Conservation (phyloP, 2,329 filamentous ascomycete species). For the Xylariales sp. region DNA sequence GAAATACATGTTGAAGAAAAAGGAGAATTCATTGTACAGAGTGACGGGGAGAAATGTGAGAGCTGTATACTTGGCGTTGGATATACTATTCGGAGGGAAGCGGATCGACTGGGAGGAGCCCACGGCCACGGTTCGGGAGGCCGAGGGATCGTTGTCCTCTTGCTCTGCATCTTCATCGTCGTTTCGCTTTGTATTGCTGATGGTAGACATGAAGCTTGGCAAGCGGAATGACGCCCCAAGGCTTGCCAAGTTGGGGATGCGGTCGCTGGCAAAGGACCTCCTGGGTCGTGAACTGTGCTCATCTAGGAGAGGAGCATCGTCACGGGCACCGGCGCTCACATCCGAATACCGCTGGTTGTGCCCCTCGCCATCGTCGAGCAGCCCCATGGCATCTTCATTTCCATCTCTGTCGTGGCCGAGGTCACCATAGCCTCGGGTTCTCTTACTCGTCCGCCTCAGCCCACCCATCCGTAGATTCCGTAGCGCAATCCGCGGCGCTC, state of each 20-base stretch:
- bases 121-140: slow-evolving; percentile 71
- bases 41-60: slow-evolving; percentile 92
- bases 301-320: slow-evolving; percentile 71
- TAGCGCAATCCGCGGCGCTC: slow-evolving; percentile 62
- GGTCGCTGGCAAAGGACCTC: slow-evolving; percentile 34
- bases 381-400: slow-evolving; percentile 61
- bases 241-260: slow-evolving; percentile 37
- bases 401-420: slow-evolving; percentile 52
- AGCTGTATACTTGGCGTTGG: slow-evolving; percentile 96
- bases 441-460: slow-evolving; percentile 51
- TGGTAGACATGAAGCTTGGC: slow-evolving; percentile 60
- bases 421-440: slow-evolving; percentile 54
- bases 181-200: slow-evolving; percentile 24
- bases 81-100: slow-evolving; percentile 87
- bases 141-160: slow-evolving; percentile 58
- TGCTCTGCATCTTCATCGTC: slow-evolving; percentile 45
- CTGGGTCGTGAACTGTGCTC: slow-evolving; percentile 28
- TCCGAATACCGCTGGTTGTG: slow-evolving; percentile 54
- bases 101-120: slow-evolving; percentile 68
- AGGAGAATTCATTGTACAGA: slow-evolving; percentile 97
- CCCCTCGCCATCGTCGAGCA: slow-evolving; percentile 61
- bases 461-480: slow-evolving; percentile 66
- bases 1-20: slow-evolving; percentile 99
- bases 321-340: slow-evolving; percentile 55
- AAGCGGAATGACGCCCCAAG: slow-evolving; percentile 55